Evolutionary conservation across 192 early-diverging fungal species (phyloP), one percentile per base, ranked within the genome.

Genomic region (Gaertneriomyces sp.): DNA sequence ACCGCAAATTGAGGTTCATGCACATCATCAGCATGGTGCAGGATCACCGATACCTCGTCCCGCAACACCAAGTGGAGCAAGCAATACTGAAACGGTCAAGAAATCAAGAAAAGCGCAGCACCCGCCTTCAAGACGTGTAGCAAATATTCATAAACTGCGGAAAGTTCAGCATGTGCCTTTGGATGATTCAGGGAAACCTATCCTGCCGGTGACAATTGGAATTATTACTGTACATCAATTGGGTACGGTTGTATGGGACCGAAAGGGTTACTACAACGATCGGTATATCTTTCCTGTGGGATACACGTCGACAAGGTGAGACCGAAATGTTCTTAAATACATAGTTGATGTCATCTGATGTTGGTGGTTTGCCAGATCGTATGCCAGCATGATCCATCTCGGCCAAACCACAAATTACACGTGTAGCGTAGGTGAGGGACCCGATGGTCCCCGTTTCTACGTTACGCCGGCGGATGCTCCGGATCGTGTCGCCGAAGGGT

Each of bases 201-300:
- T 88, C 38, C 71, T 95, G 52, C 94, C 94, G 0, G 75, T 93
- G 12, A 79, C 87, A 42, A 78, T 92, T 12, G 94, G 93, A 5
- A 82, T 90, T 7, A 77, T 93, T 7, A 92, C 88, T 6, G 77
- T 96, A 17, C 66, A 85, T 12, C 63, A 61, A 58, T 77, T 93
- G 12, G 94, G 94, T n/a, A 65, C 59, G 12, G 85, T 96, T 25
- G 80, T 91, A 4, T 81, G 77, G 66, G 90, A 93, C 63, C 80
- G 88, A 9, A 81, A 87, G 45, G 77, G 81, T 0, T 96, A 89
- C 68, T 93, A 96, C 61, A 91, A 82, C 61, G 92, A 95, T 64
- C 82, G 92, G 11, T 94, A 96, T 66, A 95, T 96, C 45, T 96
- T 84, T 78, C 94, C 94, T 1, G 88, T 95, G 3, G 93, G 94